phyloP scores from a whole-genome alignment of 1,284 basidiomycete genomes.

The Phenoliferia sp. region DNA sequence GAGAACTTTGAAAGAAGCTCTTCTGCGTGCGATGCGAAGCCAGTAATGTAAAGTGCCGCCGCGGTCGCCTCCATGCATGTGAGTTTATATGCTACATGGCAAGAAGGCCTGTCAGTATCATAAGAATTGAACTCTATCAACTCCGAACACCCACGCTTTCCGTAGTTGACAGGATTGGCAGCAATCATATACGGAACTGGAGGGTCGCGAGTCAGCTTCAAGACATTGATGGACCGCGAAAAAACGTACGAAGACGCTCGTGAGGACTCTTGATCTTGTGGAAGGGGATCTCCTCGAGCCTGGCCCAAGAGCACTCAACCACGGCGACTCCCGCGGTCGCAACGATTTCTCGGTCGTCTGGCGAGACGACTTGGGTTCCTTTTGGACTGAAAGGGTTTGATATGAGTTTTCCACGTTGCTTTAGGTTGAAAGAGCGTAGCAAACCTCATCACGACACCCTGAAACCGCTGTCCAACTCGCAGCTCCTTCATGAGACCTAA shows the following conservation, averaged over 20 bases:
- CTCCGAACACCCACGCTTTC: slow-evolving; percentile 59
- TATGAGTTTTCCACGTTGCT: not conserved
- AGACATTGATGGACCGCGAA: not conserved
- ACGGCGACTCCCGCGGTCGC: slow-evolving; percentile 77
- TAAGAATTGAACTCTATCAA: not conserved
- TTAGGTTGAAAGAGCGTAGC: slow-evolving; percentile 41
- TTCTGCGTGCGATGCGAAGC: slow-evolving; percentile 74
- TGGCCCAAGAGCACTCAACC: slow-evolving; percentile 96
- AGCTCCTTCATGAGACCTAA: slow-evolving; percentile 80
- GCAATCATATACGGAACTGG: slow-evolving; percentile 87
- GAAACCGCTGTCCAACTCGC: slow-evolving; percentile 76
- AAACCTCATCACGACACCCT: slow-evolving; percentile 90
- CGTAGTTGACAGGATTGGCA: slow-evolving; percentile 91
- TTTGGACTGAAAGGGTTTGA: slow-evolving; percentile 63
- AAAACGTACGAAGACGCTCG: slow-evolving; percentile 73
- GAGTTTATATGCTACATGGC: slow-evolving; percentile 33
- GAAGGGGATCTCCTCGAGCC: slow-evolving; percentile 90
- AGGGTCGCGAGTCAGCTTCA: not conserved
- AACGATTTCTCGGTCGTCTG: slow-evolving; percentile 78
- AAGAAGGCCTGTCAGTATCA: not conserved
- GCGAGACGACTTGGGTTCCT: slow-evolving; percentile 72
- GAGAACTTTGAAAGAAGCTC: slow-evolving; percentile 70
- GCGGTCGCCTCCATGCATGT: slow-evolving; percentile 72
- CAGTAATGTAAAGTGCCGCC: slow-evolving; percentile 85
- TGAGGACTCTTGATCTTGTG: slow-evolving; percentile 86